phyloP scores from a whole-genome alignment of 1,284 basidiomycete species.

The Apiotrichum sp. region DNA sequence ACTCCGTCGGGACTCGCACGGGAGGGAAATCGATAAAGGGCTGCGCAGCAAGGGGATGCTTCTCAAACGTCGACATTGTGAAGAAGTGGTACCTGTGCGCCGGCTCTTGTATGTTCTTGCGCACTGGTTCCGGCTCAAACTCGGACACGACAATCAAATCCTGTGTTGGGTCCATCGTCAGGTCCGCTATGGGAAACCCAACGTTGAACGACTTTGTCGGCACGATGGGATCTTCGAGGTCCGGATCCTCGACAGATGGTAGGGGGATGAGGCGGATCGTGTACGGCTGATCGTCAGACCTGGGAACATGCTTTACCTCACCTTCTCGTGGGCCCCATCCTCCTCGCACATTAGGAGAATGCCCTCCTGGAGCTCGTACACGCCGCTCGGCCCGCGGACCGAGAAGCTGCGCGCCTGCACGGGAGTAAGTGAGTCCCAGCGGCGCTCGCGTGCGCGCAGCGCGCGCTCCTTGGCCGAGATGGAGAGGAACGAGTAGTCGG shows the following conservation, averaged over 20 bases:
- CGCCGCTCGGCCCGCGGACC: constrained; percentile 34
- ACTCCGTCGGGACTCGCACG: constrained; percentile 6
- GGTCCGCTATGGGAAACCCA: constrained; percentile 38
- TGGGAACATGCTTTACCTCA: no score
- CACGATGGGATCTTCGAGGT: constrained; percentile 24
- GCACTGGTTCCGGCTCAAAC: background rate
- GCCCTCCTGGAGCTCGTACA: constrained; percentile 47
- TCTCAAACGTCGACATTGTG: constrained; percentile 35
- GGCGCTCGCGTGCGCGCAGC: constrained; percentile 25
- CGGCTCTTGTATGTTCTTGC: constrained; percentile 9
- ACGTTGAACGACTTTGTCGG: constrained; percentile 22
- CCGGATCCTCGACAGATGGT: constrained; percentile 34
- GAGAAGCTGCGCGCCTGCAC: constrained; percentile 19
- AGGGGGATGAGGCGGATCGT: constrained; percentile 39
- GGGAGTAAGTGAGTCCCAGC: constrained; percentile 30
- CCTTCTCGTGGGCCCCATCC: background rate
- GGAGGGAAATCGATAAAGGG: constrained; percentile 40
- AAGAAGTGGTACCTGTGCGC: constrained; percentile 42
- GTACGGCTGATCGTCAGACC: no score
- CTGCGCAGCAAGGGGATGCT: constrained; percentile 37
- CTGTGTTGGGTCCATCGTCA: constrained; percentile 47
- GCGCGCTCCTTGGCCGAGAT: constrained; percentile 24
- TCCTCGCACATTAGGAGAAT: constrained; percentile 42
- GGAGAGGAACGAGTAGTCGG: constrained; percentile 11
- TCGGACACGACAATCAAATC: constrained; percentile 40